phyloP scores from a whole-genome alignment of 1,284 basidiomycete genomes.

The Rhodotorula sp. region DNA sequence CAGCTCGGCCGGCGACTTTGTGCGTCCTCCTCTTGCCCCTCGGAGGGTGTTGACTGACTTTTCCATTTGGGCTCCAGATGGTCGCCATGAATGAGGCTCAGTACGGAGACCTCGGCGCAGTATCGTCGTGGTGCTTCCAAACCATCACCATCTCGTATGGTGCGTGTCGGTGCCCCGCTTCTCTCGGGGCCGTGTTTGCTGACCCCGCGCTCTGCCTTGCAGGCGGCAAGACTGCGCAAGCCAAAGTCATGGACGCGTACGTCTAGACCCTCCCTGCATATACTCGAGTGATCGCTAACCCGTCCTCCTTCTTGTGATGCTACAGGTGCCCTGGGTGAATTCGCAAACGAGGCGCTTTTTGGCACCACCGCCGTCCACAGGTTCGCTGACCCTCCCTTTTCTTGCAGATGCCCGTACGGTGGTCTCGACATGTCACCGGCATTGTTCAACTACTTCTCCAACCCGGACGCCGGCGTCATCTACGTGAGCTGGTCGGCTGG shows the following conservation, averaged over 20 bases:
- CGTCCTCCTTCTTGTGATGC: constrained; percentile 38
- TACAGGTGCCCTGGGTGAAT: too few species aligned
- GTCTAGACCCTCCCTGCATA: constrained; percentile 44
- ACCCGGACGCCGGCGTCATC: constrained; percentile 49
- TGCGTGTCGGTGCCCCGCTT: neutral
- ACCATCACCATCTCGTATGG: constrained; percentile 62
- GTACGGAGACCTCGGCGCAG: constrained; percentile 38
- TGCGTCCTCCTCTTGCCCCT: neutral
- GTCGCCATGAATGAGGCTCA: constrained; percentile 37
- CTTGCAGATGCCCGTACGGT: constrained; percentile 62
- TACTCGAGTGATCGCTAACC: constrained; percentile 43
- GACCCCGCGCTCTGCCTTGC: neutral
- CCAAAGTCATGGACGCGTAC: constrained; percentile 67
- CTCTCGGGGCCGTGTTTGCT: neutral
- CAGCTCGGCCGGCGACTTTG: constrained; percentile 19
- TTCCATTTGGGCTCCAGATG: constrained; percentile 9
- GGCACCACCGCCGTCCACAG: too few species aligned
- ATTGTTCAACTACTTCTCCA: constrained; percentile 62
- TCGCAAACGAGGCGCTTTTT: too few species aligned
- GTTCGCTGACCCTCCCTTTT: too few species aligned
- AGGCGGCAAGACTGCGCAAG: constrained; percentile 61
- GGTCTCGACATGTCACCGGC: constrained; percentile 74
- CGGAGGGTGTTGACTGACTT: neutral
- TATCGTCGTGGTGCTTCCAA: constrained; percentile 58
- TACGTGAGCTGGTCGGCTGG: constrained; percentile 50